Base-by-base conservation (phyloP, 352 stramenopile species). In the Globisporangium acanthophoron region DNA sequence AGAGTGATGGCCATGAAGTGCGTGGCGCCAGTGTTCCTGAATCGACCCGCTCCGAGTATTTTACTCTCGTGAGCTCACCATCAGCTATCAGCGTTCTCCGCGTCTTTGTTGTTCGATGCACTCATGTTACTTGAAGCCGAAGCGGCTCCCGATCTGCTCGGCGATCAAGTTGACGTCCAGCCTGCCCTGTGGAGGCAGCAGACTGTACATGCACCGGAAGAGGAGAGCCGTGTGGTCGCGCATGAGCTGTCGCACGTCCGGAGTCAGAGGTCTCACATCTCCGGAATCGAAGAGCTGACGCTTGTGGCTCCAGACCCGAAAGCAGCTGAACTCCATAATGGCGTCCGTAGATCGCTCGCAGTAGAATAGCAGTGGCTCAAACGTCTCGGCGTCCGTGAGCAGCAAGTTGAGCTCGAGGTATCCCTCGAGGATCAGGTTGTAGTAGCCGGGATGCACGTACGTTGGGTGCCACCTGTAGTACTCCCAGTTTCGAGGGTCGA, bases 321-420 rank as follows among this genome's bases (percentile, higher is more conserved):
- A 21, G 21, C 45, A 37, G 5, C 3, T 35, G 45, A 9, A 16
- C 21, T 51, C 45, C 2, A 16, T 9, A 8, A 51, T 27, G 8
- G 45, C 45, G 21, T 35, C 12, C 45, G 45, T 51, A 3, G 2
- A 18, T 21, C 27, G 45, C 20, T 5, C 20, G 20, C 31, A 15
- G 24, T 3, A 2, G 29, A 54, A 27, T 2, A 74, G n/a, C 47
- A 73, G 60, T 0, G 60, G 51, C 39, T 65, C 46, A 20, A 68
- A 69, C 43, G 56, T 59, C 37, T 68, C 52, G 20, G 57, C 41
- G 31, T 74, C 66, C 47, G 59, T 53, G 33, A 77, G 64, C 31
- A 72, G 41, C 44, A 77, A 40, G 27, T 77, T 77, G 44, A 77
- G 55, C 21, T 65, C 40, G 31, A 74, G 57, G 56, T 77, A 77